Evolutionary conservation across 495 filamentous ascomycete species (phyloP).

Genomic region (Hypoxylon subgilvum): DNA sequence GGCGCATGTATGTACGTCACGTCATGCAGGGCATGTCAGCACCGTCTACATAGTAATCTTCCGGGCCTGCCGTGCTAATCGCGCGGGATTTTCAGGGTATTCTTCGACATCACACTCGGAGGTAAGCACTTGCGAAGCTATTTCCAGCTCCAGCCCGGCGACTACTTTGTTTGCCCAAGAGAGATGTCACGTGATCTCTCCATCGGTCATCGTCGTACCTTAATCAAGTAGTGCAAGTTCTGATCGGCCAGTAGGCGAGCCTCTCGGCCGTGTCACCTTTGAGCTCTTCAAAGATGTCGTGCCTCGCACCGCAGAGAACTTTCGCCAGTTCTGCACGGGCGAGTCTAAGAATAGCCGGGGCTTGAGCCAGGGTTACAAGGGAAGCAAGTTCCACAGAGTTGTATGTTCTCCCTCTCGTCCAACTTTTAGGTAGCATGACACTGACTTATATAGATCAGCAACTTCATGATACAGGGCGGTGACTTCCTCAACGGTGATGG

Average conservation of each 20-base stretch:
- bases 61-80: slow-evolving; percentile 15
- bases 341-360: slow-evolving; percentile 82
- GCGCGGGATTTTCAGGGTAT: slow-evolving; percentile 60
- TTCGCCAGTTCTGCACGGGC: slow-evolving; percentile 95
- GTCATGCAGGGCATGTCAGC: slow-evolving; percentile 5
- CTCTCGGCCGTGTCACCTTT: slow-evolving; percentile 90
- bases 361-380: slow-evolving; percentile 91
- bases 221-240: no score
- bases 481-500: slow-evolving; percentile 96
- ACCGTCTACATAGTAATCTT: neutral
- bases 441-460: slow-evolving; percentile 71
- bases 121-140: slow-evolving; percentile 60
- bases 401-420: slow-evolving; percentile 60
- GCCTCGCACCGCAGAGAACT: slow-evolving; percentile 93
- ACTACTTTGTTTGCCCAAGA: neutral
- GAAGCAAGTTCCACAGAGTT: slow-evolving; percentile 91
- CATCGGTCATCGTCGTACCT: neutral
- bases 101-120: slow-evolving; percentile 92
- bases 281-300: slow-evolving; percentile 86
- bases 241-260: slow-evolving; percentile 67
- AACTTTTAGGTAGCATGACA: neutral
- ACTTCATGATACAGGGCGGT: slow-evolving; percentile 95
- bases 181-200: slow-evolving; percentile 22
- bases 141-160: no score
- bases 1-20: neutral